Evolutionary conservation across 2,329 filamentous ascomycete genomes (phyloP), one percentile per base, ranked within the genome.

Genomic region (Hypoxylon rubiginosum): DNA sequence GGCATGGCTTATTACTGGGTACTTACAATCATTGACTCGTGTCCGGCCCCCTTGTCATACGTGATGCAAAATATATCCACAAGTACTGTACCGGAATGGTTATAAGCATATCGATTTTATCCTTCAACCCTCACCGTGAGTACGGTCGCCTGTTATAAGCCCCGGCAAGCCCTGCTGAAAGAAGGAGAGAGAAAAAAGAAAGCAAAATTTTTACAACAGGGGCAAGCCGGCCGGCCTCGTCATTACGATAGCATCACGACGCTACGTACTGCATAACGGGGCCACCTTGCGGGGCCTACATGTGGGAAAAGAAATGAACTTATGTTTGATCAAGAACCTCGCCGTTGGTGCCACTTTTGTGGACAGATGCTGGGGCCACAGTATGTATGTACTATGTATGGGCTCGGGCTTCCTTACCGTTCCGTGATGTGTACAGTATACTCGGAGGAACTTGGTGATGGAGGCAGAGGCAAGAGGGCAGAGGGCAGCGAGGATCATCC

Each of bases 241-340:
- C 67, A 68, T 70, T 58, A 63, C 62, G 56, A 70, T 70, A 65
- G 39, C 64, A 68, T 70, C 62, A 58, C 58, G 19, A 62, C 56
- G 56, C 64, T 69, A 65, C 64, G 55, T 50, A 62, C 58, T 48
- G 55, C 52, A 56, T 45, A 56, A 61, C 53, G 50, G 62, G 57
- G 58, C 46, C 32, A 54, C 41, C 39, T n/a, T 65, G 66, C 59
- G 67, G 64, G 62, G 64, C 62, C 32, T 45, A 19, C n/a, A 17
- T 43, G 34, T 48, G 45, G 53, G 46, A 58, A 65, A 64, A 55
- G 52, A 66, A 59, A 66, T 57, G 60, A 62, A 46, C 39, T 50
- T 55, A 30, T 58, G 55, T 57, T 57, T 51, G 55, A 67, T 68
- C 50, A 43, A 56, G 55, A 64, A 62, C 36, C 61, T 64, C 56